Evolutionary conservation across 2,329 filamentous ascomycete species (phyloP), one percentile per base, ranked within the genome.

Genomic region (Trichoderma brevicompactum): DNA sequence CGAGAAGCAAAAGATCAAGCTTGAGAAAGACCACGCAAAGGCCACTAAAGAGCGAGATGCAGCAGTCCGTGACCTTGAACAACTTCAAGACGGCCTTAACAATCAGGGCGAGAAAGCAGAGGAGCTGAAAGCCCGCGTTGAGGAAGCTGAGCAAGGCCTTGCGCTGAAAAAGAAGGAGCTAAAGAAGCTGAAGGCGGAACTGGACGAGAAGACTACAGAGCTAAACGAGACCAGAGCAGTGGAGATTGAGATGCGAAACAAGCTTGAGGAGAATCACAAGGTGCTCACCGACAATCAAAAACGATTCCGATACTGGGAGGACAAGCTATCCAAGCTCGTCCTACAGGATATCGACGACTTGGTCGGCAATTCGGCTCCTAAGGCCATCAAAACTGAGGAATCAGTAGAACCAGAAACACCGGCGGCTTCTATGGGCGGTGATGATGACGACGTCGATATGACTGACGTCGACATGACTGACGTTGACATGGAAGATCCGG

Each of bases 201-300:
- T 98, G 10, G 94, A 99, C 70, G 89, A 91, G 71, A 96, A 94
- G 82, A 90, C 87, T 1, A 81, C 89, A 0, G 92, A 96, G 75
- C 84, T 98, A 65, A 97, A 98, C 74, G 90, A 92, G 73, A 96
- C 91, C 0, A 87, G 94, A 9, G 94, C 92, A 0, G 82, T 90
- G 3, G 95, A 99, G 77, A 97, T 99, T 67, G 95, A 99, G 78
- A 97, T 98, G 93, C 91, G 92, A 68, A 98, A 98, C 79, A 96
- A 96, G 80, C 88, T 99, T 1, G 95, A 98, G 74, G 94, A 98
- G 74, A 95, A 94, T 76, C 91, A 97, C 70, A 99, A 99, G 79
- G 87, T 89, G 9, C 84, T 98, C 13, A 78, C 81, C 0, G 94
- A 98, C 74, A 97, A 96, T 77, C 89, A 96, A 76, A 94, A 92